Evolutionary conservation across 176 grass and related monocot species (phyloP), one percentile per base, ranked within the genome.

Genomic region (Aegilops sharonensis): DNA sequence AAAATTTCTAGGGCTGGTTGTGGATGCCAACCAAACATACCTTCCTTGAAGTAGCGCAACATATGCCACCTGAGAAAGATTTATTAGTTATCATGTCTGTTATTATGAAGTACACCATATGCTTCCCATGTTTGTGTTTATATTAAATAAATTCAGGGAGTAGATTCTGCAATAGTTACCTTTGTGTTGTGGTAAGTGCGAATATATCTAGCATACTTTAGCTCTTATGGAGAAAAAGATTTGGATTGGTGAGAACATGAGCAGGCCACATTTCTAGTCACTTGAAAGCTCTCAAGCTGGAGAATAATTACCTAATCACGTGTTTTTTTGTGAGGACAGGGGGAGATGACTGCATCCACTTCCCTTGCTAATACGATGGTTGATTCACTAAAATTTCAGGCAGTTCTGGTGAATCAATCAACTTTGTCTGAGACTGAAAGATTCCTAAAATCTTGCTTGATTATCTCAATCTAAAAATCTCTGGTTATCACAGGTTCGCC

Each of bases 321-420:
- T 52, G 21, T 34, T 34, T 20, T 67, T 66, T 37, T 24, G 63
- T 11, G 42, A 15, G 72, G 82, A 84, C 85, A 94, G 94, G 94
- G 94, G 50, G 94, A 98, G 61, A 92, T 87, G 78, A 88, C 74
- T 89, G 60, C 92, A 84, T 85, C 92, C 32, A 91, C 78, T 80
- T 91, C 90, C 90, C 87, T 96, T 83, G 84, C 94, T 67, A 43
- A 27, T 50, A 90, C 91, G 48, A 96, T 96, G 88, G 73, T 94
- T 21, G 97, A 96, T 80, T 92, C 90, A 85, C 66, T 94, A 43
- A 43, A 43, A 43, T 43, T 89, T 81, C 92, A 94, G 83, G 97
- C 97, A 90, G 88, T 88, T 88, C 78, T 86, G 95, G 95, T 98
- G 81, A 87, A 66, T 82, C 74, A 78, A 64, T 23, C 48, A 50